phyloP scores from a whole-genome alignment of 1,284 basidiomycete species.

The Erythrobasidium hasegawianum region DNA sequence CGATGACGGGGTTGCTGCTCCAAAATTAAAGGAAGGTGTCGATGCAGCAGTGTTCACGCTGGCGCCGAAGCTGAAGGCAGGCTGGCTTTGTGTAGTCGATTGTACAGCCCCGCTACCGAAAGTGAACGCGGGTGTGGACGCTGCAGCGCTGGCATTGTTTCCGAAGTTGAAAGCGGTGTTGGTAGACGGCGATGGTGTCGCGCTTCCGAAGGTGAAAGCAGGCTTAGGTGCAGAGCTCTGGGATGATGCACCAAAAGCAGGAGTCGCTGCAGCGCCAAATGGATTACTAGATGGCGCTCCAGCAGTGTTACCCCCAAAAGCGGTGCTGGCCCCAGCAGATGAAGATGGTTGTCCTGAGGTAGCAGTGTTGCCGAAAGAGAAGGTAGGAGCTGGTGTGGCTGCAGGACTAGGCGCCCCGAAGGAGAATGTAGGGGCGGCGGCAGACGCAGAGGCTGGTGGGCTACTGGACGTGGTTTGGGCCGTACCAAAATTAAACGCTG shows the following conservation, averaged over 20 bases:
- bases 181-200: not conserved
- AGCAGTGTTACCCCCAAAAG: not conserved
- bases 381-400: not conserved
- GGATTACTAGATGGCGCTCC: not conserved
- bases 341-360: not conserved
- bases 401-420: not conserved
- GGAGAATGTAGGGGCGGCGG: not conserved
- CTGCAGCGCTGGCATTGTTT: not conserved
- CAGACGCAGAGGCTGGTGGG: not conserved
- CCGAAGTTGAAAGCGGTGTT: not conserved
- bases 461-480: not conserved
- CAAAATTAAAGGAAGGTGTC: conserved; percentile 17
- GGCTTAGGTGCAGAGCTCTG: conserved; percentile 1
- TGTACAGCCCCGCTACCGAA: conserved; percentile 1
- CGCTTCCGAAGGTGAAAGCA: not conserved
- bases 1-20: conserved; percentile 2
- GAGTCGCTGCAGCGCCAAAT: not conserved
- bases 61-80: conserved; percentile 4
- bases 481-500: not conserved
- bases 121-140: conserved; percentile 1
- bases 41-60: not conserved
- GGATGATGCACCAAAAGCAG: conserved; percentile 1
- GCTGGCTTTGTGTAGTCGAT: not conserved
- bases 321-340: not conserved
- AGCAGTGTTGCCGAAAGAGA: not conserved